Evolutionary conservation across 805 yeast species (phyloP).

Genomic region (Nakazawaea ishiwadae): DNA sequence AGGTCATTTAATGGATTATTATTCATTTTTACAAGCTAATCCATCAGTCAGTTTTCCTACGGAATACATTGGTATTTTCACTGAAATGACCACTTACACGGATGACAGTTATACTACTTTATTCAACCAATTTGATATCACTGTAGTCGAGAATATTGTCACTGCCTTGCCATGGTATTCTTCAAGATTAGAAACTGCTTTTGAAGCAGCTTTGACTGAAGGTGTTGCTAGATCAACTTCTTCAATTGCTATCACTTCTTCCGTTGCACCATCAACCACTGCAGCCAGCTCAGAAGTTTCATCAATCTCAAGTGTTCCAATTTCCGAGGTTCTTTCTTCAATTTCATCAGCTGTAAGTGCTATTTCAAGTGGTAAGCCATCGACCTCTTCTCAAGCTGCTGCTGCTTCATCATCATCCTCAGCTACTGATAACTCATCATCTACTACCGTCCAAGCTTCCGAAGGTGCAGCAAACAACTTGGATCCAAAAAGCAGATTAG

Average conservation of each 20-base stretch:
- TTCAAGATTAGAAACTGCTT: slow-evolving; percentile 20
- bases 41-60: slow-evolving; percentile 21
- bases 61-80: slow-evolving; percentile 23
- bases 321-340: neutral
- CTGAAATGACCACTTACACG: slow-evolving; percentile 25
- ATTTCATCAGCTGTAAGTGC: neutral
- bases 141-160: slow-evolving; percentile 22
- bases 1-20: neutral
- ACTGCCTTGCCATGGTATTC: slow-evolving; percentile 30
- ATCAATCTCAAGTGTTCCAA: neutral
- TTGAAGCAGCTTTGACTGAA: slow-evolving; percentile 5
- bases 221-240: neutral
- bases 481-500: neutral
- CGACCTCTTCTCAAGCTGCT: neutral
- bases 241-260: neutral
- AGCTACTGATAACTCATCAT: neutral
- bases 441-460: neutral
- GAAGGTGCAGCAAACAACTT: neutral
- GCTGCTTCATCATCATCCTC: neutral
- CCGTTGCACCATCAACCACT: too few relatives aligned
- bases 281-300: too few relatives aligned
- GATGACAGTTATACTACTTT: slow-evolving; percentile 29
- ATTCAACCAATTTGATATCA: slow-evolving; percentile 21
- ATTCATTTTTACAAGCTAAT: slow-evolving; percentile 1
- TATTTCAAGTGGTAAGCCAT: neutral